Percentiles rank a stretch among this genome's conserved stretches.
phyloP scores from a whole-genome alignment of 225 moss, liverwort and hornwort genomes.

The Takakia lepidozioides region DNA sequence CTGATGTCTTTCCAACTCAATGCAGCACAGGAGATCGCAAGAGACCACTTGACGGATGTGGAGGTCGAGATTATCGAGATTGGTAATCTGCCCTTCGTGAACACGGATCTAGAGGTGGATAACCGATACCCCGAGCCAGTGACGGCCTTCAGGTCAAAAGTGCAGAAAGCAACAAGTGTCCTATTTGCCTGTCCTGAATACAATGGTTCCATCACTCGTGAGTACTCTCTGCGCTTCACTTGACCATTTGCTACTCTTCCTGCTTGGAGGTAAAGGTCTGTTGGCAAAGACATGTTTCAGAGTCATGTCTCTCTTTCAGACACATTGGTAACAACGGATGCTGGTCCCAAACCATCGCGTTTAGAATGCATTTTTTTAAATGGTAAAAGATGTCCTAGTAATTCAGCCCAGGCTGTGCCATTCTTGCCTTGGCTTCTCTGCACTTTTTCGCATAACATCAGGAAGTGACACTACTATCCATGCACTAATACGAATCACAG shows the following conservation, averaged over 20 bases:
- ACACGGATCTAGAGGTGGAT: slow-evolving; percentile 23
- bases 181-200: slow-evolving; percentile 23
- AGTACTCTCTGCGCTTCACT: too few relatives aligned
- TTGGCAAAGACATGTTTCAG: background rate
- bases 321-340: background rate
- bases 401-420: too few relatives aligned
- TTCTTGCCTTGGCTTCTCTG: too few relatives aligned
- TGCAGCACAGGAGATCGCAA: slow-evolving; percentile 14
- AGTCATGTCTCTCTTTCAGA: background rate
- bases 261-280: background rate
- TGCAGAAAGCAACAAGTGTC: slow-evolving; percentile 11
- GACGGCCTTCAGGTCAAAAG: slow-evolving; percentile 14
- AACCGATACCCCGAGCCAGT: slow-evolving; percentile 12
- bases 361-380: too few relatives aligned
- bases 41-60: slow-evolving; percentile 17
- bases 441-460: too few relatives aligned
- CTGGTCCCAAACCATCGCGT: background rate
- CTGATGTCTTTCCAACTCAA: background rate
- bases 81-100: slow-evolving; percentile 13
- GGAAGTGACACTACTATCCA: too few relatives aligned
- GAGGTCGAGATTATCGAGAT: slow-evolving; percentile 15
- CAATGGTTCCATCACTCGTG: slow-evolving; percentile 17
- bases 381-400: too few relatives aligned
- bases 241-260: too few relatives aligned
- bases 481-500: too few relatives aligned